Evolutionary conservation across 345 rosid genomes (phyloP), one percentile per base, ranked within the genome.

Genomic region (Kandelia obovata): DNA sequence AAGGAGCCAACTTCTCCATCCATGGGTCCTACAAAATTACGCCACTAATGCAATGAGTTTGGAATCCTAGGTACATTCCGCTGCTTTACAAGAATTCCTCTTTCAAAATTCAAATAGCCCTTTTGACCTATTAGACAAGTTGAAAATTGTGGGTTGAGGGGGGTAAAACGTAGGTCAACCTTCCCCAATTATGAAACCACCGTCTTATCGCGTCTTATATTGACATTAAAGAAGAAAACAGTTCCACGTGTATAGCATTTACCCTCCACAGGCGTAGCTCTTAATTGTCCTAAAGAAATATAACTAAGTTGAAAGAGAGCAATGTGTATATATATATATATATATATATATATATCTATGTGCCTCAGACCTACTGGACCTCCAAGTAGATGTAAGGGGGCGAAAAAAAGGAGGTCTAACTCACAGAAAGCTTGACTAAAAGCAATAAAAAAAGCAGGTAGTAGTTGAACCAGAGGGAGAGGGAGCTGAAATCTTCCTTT

Each of bases 61-160:
- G 78, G 83, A 83, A 83, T 83, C 84, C 84, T 49, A 83, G 80
- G 87, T 71, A 74, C 30, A 52, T 71, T 71, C 61, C 63, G 61
- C 32, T 62, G 23, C 73, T 28, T 2, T 28, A 13, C 49, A 61
- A 61, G 46, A 71, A 68, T 9, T 6, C 15, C 28, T 19, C 67
- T 61, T 43, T 43, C 61, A 73, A 67, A 43, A 34, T 66, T 69
- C 65, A 64, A 72, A 46, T 5, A n/a, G 4, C 25, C 39, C 30
- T 73, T 69, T 76, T 78, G 83, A 78, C 87, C 81, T 76, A 71
- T 32, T 52, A 66, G 39, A 28, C 73, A 37, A 71, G 61, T 52
- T 51, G 35, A 56, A 72, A 62, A 35, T 35, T 35, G 55, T 17
- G 4, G 65, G 72, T 68, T 66, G 28, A 66, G 77, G 64, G 67